A percentile compares a stretch with the other conserved stretches of the same genome.
Evolutionary conservation across 202 grass and related monocot genomes (phyloP).

Genomic region (Digitaria exilis): DNA sequence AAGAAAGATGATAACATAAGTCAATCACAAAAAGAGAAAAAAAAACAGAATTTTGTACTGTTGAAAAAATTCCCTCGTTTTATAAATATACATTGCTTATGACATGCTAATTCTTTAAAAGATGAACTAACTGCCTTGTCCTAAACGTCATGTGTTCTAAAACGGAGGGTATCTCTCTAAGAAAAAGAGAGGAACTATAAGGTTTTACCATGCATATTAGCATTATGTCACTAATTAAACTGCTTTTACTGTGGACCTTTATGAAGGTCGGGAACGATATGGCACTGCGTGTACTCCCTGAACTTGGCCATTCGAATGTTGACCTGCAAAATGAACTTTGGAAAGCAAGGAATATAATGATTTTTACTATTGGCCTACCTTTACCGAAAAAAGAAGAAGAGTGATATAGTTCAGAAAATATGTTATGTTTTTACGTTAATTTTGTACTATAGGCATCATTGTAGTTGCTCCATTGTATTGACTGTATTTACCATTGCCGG

Average conservation of each 20-base stretch:
- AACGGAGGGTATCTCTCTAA: background rate
- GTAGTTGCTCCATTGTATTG: background rate
- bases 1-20: background rate
- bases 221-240: background rate
- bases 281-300: background rate
- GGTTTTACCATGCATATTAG: background rate
- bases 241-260: background rate
- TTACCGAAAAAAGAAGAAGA: background rate
- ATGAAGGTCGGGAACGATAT: background rate
- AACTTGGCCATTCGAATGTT: background rate
- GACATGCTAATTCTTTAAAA: background rate
- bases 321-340: background rate
- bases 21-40: background rate
- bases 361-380: background rate
- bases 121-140: background rate
- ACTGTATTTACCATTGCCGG: background rate
- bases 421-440: background rate
- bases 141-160: background rate
- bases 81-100: background rate
- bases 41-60: background rate
- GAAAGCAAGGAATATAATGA: background rate
- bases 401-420: background rate
- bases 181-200: background rate
- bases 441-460: conserved; percentile 15
- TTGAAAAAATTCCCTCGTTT: background rate